These are phyloP conservation scores for Acer campestre DNA, from an alignment of 345 rosid species.

Conservation along the genomic window DNA sequence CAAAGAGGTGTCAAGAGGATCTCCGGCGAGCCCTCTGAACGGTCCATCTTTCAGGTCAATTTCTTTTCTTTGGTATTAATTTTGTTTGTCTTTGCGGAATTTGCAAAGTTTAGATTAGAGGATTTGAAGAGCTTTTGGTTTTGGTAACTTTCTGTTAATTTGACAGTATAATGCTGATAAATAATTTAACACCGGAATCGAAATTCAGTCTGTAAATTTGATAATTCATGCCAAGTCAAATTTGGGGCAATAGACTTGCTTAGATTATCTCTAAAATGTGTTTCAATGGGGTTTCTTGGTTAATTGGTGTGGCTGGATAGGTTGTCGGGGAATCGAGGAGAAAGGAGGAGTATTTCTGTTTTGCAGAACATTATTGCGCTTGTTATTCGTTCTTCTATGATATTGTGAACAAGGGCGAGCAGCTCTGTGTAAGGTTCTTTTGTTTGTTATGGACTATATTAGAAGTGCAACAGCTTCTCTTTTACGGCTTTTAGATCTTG, in stretches of 20 bases:
- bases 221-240: neutral
- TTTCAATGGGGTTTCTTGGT: neutral
- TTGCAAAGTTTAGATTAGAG: neutral
- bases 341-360: slow-evolving; percentile 87
- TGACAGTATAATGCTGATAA: no score
- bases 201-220: neutral
- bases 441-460: neutral
- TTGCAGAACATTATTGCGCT: slow-evolving; percentile 75
- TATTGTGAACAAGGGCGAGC: slow-evolving; percentile 82
- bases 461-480: neutral
- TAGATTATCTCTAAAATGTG: neutral
- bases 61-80: neutral
- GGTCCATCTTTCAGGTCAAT: slow-evolving; percentile 80
- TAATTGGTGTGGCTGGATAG: slow-evolving; percentile 31
- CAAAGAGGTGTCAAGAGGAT: slow-evolving; percentile 77
- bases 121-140: neutral
- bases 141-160: neutral
- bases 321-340: slow-evolving; percentile 85
- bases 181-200: no score
- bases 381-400: slow-evolving; percentile 93
- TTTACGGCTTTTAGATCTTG: neutral
- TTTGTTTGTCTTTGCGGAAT: neutral
- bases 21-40: slow-evolving; percentile 72
- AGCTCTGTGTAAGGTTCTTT: slow-evolving; percentile 62
- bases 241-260: neutral